phyloP scores from a whole-genome alignment of 495 filamentous ascomycete genomes.

The Penicillium subrubescens region DNA sequence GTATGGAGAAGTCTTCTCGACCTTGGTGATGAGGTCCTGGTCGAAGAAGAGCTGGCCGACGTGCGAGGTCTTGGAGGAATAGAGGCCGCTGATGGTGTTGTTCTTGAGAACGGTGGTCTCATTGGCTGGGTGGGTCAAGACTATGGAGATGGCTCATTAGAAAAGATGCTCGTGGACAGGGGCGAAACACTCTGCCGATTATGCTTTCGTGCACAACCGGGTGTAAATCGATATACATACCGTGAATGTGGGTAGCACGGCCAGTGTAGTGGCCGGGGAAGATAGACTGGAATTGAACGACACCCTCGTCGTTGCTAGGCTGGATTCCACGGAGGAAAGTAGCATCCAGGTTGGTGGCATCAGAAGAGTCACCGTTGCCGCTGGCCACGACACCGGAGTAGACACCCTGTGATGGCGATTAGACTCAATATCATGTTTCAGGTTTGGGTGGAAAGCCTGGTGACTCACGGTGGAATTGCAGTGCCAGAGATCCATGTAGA shows the following conservation, averaged over 20 bases:
- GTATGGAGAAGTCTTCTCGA: conserved; percentile 56
- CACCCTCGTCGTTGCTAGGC: conserved; percentile 49
- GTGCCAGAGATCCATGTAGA: conserved; percentile 65
- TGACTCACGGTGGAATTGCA: conserved; percentile 43
- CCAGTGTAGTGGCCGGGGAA: conserved; percentile 60
- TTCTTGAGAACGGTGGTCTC: conserved; percentile 35
- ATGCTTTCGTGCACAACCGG: no score
- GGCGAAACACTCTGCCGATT: no score
- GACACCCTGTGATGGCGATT: conserved; percentile 40
- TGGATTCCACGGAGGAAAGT: conserved; percentile 57
- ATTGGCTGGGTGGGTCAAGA: conserved; percentile 41
- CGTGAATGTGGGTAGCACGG: conserved; percentile 39
- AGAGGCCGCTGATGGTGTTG: conserved; percentile 36
- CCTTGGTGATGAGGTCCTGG: conserved; percentile 49
- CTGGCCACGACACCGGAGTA: conserved; percentile 58
- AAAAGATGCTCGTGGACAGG: no score
- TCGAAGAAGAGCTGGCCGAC: conserved; percentile 68
- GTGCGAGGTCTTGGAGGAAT: conserved; percentile 43
- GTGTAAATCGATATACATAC: conserved; percentile 16
- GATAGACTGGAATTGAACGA: conserved; percentile 51
- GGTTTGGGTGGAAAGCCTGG: background rate
- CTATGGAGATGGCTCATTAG: conserved; percentile 6
- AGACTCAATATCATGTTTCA: background rate
- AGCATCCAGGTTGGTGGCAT: conserved; percentile 39
- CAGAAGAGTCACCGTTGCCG: conserved; percentile 50